Evolutionary conservation across 768 basidiomycete species (phyloP), one percentile per base, ranked within the genome.

Genomic region (Gloeopeniophorella convolvens): DNA sequence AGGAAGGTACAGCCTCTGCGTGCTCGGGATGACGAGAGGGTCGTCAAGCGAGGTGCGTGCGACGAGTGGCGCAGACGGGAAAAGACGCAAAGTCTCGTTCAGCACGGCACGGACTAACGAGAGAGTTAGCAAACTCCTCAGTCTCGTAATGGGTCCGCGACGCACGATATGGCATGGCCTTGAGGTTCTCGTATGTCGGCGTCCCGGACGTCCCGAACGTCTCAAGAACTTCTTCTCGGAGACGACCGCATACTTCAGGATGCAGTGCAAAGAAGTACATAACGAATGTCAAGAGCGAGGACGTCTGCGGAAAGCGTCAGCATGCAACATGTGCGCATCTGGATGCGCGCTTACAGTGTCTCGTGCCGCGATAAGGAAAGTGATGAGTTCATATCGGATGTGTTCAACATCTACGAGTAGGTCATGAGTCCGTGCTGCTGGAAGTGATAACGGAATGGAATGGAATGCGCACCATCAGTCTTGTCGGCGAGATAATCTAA

Each of bases 151-250:
- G 1, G 15, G 27, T 1, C 5, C 28, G n/a, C 32, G 18, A 55
- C 56, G 23, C 27, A 57, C 56, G 34, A 51, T 66, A 70, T 35
- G 62, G 62, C 65, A 70, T 66, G 26, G 61, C 59, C 34, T 65
- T 58, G 35, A 72, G 59, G 31, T 67, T 62, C 4, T 61, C 65
- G 48, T 62, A 66, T 11, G 61, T 64, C 0, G 70, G 70, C 18
- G 59, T 44, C 10, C 60, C 60, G 0, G 46, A 48, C 1, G 55
- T 58, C 0, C 66, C 66, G 10, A 68, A 62, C 31, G 54, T 60
- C 6, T 58, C 55, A 11, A 71, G 23, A 21, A 72, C 59, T 42
- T 72, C 70, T 20, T 59, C 59, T 9, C 68, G 60, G 6, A 72
- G 59, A 9, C 63, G 61, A 41, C 47, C 34, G 45, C 65, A 55